These are phyloP conservation scores for Nakataea oryzae DNA, from an alignment of 2,329 filamentous ascomycete species.

Conservation along the genomic window DNA sequence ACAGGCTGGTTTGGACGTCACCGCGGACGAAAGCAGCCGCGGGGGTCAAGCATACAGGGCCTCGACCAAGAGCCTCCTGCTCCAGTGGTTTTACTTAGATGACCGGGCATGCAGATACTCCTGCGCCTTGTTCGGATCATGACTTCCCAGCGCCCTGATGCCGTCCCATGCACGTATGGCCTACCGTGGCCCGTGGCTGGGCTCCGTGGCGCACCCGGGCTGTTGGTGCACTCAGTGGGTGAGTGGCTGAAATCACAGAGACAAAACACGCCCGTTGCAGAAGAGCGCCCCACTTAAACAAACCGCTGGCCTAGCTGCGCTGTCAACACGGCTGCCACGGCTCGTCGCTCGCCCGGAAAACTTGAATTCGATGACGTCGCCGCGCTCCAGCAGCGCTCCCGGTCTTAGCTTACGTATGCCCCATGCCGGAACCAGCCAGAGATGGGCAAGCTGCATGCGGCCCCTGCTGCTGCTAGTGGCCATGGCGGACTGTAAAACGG, in stretches of 20 bases:
- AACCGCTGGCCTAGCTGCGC: no score
- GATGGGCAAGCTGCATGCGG: background rate
- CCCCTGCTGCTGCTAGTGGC: background rate
- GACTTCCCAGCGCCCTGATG: no score
- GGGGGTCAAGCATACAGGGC: background rate
- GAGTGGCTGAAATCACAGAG: background rate
- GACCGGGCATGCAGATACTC: background rate
- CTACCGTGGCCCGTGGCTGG: no score
- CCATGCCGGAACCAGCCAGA: background rate
- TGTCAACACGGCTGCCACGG: background rate
- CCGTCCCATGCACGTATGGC: background rate
- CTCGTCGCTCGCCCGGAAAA: background rate
- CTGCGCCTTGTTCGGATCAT: no score
- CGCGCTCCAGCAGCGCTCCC: background rate
- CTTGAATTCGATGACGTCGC: background rate
- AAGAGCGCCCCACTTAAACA: background rate
- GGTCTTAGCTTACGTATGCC: background rate
- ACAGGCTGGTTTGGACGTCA: background rate
- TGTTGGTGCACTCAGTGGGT: no score
- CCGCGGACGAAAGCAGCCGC: background rate
- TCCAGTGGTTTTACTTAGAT: no score
- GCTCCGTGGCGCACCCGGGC: no score
- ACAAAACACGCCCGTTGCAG: no score
- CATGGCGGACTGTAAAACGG: background rate
- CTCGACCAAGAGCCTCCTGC: background rate